Evolutionary conservation across 2,329 filamentous ascomycete species (phyloP), one percentile per base, ranked within the genome.

Genomic region (Sporothrix mexicana): DNA sequence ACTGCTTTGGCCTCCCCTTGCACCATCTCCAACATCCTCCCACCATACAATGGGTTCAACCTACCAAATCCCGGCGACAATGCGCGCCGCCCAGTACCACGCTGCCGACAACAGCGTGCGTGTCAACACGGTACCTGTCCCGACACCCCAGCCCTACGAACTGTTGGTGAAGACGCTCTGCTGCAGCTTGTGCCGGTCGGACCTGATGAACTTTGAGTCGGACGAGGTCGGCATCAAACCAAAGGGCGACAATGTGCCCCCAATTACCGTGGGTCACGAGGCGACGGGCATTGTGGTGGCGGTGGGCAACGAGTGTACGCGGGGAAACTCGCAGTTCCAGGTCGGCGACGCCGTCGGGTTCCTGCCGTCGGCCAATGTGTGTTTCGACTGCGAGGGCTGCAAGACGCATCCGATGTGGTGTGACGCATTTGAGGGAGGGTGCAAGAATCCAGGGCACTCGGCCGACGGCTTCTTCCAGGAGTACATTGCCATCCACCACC

Each of bases 271-370:
- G 36, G 88, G 89, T 68, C 90, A 92, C 77, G 90, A 92, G 77
- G 91, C 91, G 75, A 90, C 89, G 0, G 90, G 90, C 5, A 83
- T 85, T 67, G 85, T 92, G 15, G 70, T 72, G 13, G 49, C 30
- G 0, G 49, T 68, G 1, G 70, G 70, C 1, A n/a, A 30, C 0
- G 45, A 66, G 3, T 68, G 84, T 61, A 88, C 84, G 76, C 9
- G 12, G 0, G 45, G n/a, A 0, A 85, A 80, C n/a, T 62, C 36
- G 0, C 4, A 8, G 0, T 84, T 91, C 74, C 82, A 86, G 74
- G 84, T 86, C 72, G 90, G 90, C 12, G 90, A 92, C 77, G 82
- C 84, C 59, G 83, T 92, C 36, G 89, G 78, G 3, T 79, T 77
- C 70, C 51, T 72, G 8, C 70, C 70, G 7, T 66, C 76, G 10